These are phyloP conservation scores for Candida sanyiensis DNA, from an alignment of 805 yeast genomes.

Conservation along the genomic window DNA sequence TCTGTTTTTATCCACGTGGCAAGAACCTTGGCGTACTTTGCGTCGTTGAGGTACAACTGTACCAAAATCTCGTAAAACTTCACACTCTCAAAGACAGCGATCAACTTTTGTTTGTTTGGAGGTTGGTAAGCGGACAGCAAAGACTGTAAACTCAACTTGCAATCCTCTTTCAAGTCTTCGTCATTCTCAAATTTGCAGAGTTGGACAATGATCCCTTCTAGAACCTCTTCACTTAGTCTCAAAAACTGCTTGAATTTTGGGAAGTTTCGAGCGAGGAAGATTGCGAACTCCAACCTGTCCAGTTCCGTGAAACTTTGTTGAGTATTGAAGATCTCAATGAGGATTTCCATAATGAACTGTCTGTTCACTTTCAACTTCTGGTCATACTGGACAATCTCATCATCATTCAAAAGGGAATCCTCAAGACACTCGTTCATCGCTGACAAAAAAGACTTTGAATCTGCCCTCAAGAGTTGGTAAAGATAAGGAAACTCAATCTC, in stretches of 20 bases:
- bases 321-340: conserved; percentile 51
- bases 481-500: conserved; percentile 61
- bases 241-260: conserved; percentile 85
- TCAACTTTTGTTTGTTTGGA: conserved; percentile 40
- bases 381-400: conserved; percentile 30
- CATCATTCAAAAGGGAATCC: conserved; percentile 67
- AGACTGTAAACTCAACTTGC: conserved; percentile 73
- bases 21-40: conserved; percentile 46
- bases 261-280: conserved; percentile 74
- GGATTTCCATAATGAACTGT: conserved; percentile 71
- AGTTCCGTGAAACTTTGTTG: conserved; percentile 27
- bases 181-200: conserved; percentile 39
- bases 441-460: conserved; percentile 55
- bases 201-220: conserved; percentile 42
- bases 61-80: conserved; percentile 55
- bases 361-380: conserved; percentile 43
- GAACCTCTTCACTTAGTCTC: conserved; percentile 54
- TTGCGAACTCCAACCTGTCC: conserved; percentile 39
- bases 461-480: conserved; percentile 45
- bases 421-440: conserved; percentile 81
- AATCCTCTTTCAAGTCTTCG: conserved; percentile 39
- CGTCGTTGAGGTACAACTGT: conserved; percentile 48
- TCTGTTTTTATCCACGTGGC: conserved; percentile 43
- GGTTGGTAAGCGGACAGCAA: conserved; percentile 65
- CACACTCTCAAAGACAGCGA: conserved; percentile 47